Evolutionary conservation across 305 asterid genomes (phyloP).

Genomic region (Ilex paraguariensis): DNA sequence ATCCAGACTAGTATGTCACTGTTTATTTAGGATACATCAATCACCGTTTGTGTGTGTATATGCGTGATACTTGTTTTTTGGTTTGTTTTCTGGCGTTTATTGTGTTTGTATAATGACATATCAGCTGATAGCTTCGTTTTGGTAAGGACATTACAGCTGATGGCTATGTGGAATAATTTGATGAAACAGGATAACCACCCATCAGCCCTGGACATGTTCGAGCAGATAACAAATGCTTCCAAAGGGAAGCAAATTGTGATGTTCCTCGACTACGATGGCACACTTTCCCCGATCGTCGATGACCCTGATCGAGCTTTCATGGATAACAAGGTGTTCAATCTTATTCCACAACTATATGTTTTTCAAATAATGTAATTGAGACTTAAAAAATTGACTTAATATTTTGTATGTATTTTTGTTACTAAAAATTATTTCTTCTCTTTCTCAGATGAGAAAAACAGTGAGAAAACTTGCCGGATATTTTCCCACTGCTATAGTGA

Average conservation of each 20-base stretch:
- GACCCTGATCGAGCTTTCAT: constrained; percentile 12
- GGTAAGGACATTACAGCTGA: no score
- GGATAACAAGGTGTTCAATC: constrained; percentile 6
- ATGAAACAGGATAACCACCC: neutral
- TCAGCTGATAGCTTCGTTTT: no score
- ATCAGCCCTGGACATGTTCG: constrained; percentile 4
- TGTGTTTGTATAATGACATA: no score
- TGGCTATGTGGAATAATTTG: no score
- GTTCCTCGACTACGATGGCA: constrained; percentile 11
- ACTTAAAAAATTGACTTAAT: no score
- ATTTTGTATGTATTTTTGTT: no score
- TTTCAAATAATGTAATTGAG: no score
- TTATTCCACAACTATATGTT: neutral
- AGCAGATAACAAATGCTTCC: constrained; percentile 5
- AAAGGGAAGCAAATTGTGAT: constrained; percentile 10
- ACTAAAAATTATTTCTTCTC: neutral
- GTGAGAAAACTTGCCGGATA: constrained; percentile 19
- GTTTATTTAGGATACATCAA: no score
- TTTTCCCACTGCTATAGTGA: constrained; percentile 22
- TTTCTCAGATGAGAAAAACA: constrained; percentile 18
- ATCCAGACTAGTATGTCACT: no score
- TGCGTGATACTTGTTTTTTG: no score
- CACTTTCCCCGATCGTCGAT: constrained; percentile 8
- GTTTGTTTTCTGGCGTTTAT: no score
- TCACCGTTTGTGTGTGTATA: no score